A percentile compares a stretch with the other conserved stretches of the same genome.
Conservation (phyloP, 2,329 filamentous ascomycete genomes). For the Aspergillus aculeatus region DNA sequence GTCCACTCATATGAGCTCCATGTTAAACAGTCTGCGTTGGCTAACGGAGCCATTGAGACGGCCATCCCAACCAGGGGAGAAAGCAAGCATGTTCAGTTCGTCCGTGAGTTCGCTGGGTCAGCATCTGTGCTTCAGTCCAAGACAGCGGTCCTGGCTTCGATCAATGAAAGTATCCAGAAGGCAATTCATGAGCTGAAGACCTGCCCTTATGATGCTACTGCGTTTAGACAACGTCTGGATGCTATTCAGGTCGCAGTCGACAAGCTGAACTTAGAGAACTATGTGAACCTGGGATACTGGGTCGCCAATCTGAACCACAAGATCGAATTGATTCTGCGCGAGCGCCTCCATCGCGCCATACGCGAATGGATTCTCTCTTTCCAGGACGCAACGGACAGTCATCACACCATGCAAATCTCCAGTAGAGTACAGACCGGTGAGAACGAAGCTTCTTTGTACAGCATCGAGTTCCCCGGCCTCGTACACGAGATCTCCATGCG, state of each 20-base stretch:
- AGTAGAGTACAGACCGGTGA: conserved; percentile 27
- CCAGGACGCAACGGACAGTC: conserved; percentile 53
- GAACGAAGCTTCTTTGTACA: conserved; percentile 32
- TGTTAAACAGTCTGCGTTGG: conserved; percentile 62
- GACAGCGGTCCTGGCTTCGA: conserved; percentile 72
- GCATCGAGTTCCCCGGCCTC: conserved; percentile 51
- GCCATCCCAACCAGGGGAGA: conserved; percentile 62
- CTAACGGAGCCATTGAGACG: conserved; percentile 61
- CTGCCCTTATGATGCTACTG: conserved; percentile 76
- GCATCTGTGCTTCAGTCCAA: conserved; percentile 88
- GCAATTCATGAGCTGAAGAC: conserved; percentile 78
- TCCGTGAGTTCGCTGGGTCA: conserved; percentile 84
- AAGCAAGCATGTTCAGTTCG: conserved; percentile 94
- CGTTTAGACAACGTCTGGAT: conserved; percentile 78
- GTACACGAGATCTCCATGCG: conserved; percentile 95
- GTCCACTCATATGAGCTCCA: conserved; percentile 95
- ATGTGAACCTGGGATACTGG: conserved; percentile 89
- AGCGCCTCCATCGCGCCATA: conserved; percentile 81
- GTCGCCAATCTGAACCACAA: conserved; percentile 81
- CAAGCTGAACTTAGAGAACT: conserved; percentile 93
- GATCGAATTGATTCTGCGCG: conserved; percentile 75
- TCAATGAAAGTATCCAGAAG: conserved; percentile 78
- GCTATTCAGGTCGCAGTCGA: conserved; percentile 89
- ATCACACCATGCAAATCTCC: conserved; percentile 23
- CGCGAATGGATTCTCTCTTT: conserved; percentile 86